phyloP scores from a whole-genome alignment of 805 yeast species.

The Starmerella gropengiesseri region DNA sequence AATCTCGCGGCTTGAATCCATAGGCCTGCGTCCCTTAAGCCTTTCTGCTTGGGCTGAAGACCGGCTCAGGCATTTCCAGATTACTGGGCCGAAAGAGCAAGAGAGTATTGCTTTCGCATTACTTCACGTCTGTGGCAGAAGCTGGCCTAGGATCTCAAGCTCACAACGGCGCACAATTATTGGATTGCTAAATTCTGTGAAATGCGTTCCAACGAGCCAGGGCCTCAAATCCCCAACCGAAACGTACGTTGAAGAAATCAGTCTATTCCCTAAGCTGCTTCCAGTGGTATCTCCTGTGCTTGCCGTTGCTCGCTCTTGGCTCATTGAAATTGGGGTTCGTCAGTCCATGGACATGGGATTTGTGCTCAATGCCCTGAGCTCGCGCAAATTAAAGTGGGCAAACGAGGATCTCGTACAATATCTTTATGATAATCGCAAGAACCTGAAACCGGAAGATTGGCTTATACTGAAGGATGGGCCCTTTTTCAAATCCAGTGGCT shows the following conservation, averaged over 20 bases:
- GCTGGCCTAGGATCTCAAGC: constrained; percentile 24
- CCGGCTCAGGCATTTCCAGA: background rate
- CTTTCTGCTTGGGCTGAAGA: constrained; percentile 8
- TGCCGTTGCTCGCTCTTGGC: constrained; percentile 21
- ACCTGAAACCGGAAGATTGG: constrained; percentile 29
- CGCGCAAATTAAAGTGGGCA: constrained; percentile 27
- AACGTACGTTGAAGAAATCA: constrained; percentile 28
- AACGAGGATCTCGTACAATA: constrained; percentile 31
- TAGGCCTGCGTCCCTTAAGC: constrained; percentile 11
- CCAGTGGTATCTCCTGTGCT: constrained; percentile 27
- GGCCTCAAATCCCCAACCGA: constrained; percentile 31
- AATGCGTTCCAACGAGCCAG: constrained; percentile 32
- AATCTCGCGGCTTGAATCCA: background rate
- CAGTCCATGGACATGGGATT: constrained; percentile 32
- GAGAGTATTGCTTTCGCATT: constrained; percentile 13
- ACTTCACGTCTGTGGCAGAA: constrained; percentile 21
- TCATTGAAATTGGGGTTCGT: constrained; percentile 29
- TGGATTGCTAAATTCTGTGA: constrained; percentile 14
- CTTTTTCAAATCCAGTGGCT: constrained; percentile 25
- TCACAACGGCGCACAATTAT: constrained; percentile 10
- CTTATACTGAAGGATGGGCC: constrained; percentile 24
- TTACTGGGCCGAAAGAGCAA: background rate
- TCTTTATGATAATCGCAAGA: constrained; percentile 24
- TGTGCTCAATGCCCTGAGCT: constrained; percentile 29
- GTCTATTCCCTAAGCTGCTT: constrained; percentile 30